Base-by-base conservation (phyloP, 371 early-diverging fungal species). In the Syncephalastrum sp. region DNA sequence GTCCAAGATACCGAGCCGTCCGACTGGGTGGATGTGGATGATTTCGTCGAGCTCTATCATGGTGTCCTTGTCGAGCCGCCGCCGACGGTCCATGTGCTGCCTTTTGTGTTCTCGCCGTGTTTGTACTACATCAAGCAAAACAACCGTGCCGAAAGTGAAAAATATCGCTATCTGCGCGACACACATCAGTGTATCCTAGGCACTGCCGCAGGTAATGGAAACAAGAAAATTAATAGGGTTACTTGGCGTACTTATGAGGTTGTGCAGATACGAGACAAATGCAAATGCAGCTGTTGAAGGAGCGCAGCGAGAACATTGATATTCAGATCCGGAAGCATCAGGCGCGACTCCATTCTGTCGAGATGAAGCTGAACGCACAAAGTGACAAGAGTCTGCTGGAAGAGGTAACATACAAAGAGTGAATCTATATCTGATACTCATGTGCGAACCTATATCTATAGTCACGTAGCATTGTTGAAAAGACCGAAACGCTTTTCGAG, bases 71-170 rank as follows among this genome's bases (percentile, higher is more conserved):
- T 10, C 2, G 38, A 33, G 38, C 76, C 2, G 46, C 17, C 59
- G 12, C 76, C 76, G 3, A 54, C 44, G 1, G 68, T 85, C 3
- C 72, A 71, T 50, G 81, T 85, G 14, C 59, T 83, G 0, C 85
- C 90, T 0, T 84, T 87, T 61, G 72, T 80, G 1, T 87, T 81
- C 70, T 63, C 79, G 0, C 89, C 89, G 1, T 72, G 76, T 54
- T 63, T 88, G 14, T 75, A 81, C 42, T 90, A 87, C 63, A 79
- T 78, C 58, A 83, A 81, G 50, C 78, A 82, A 56, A 74, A 59
- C n/a, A 69, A 77, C 46, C 68, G 74, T 46, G 71, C 66, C 41
- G 77, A 75, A 44, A 43, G 64, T 5, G 68, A 75, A 50, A 68
- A 70, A 44, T 72, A 70, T 50, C 70, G 62, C 19, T 75, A 77